These are phyloP conservation scores for Linum tenue DNA, from an alignment of 345 rosid species.

Conservation along the genomic window DNA sequence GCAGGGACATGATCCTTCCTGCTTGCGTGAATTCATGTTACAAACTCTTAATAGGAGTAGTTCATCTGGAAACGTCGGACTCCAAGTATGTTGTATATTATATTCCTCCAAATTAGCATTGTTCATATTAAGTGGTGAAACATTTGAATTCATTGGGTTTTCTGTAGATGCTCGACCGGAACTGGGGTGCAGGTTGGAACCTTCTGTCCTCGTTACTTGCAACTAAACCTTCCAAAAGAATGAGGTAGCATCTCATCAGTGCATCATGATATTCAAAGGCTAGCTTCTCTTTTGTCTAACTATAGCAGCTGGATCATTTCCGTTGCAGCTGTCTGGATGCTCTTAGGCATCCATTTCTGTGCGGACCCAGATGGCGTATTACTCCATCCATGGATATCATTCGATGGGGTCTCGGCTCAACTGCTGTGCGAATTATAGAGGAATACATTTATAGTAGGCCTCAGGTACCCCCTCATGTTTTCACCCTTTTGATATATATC, in stretches of 20 bases:
- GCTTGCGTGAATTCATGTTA: constrained; percentile 77
- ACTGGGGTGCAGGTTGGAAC: constrained; percentile 97
- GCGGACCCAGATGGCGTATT: constrained; percentile 95
- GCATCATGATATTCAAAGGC: too few relatives aligned
- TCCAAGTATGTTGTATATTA: constrained; percentile 45
- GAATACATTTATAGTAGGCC: constrained; percentile 71
- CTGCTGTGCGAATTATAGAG: constrained; percentile 79
- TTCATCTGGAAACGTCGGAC: constrained; percentile 59
- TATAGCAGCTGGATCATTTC: background rate
- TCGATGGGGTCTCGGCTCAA: constrained; percentile 95
- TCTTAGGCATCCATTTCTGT: constrained; percentile 84
- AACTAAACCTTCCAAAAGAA: constrained; percentile 60
- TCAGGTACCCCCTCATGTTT: constrained; percentile 43
- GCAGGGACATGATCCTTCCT: constrained; percentile 89
- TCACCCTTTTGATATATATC: background rate
- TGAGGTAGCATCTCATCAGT: constrained; percentile 34
- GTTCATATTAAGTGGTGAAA: too few relatives aligned
- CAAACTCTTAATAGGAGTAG: constrained; percentile 51
- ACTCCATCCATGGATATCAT: constrained; percentile 79
- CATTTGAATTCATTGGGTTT: background rate
- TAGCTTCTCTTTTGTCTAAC: background rate
- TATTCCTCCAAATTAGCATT: background rate
- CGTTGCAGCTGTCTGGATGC: constrained; percentile 69
- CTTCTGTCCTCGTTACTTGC: constrained; percentile 79
- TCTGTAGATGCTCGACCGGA: constrained; percentile 84